Evolutionary conservation across 176 grass and related monocot species (phyloP), one percentile per base, ranked within the genome.

Genomic region (Themeda triandra): DNA sequence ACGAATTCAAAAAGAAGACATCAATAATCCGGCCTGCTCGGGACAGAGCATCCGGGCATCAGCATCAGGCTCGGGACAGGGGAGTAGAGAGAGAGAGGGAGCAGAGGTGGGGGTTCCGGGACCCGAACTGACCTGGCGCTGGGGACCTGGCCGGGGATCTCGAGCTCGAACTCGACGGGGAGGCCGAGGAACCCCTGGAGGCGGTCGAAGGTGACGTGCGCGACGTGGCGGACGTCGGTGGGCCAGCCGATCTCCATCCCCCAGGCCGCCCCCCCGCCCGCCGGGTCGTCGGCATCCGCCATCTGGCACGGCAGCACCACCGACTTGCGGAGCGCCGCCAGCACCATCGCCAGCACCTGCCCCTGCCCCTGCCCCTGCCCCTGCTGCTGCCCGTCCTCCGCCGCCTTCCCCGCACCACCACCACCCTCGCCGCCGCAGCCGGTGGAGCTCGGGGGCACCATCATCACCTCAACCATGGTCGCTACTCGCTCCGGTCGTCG

Each of bases 151-250:
- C 92, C 86, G 27, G 95, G 88, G 79, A 98, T 86, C 71, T 98
- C 92, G 41, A 91, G 80, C 87, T 95, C 91, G 82, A 98, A 95
- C 87, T 98, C 92, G 24, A 93, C 92, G 21, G 95, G 96, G 80
- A 98, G 89, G 29, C 93, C 96, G 44, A 95, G 93, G 85, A 98
- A 98, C 6, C 96, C 96, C 2, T 98, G 87, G 87, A 93, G 92
- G 59, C 96, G 87, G 74, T 98, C 96, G 73, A 98, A 98, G 77
- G 96, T 98, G 83, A 98, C 96, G 79, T 98, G 96, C 15, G 91
- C 93, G 77, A 98, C 93, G 79, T 98, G 96, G 40, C 91, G 87
- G 82, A 98, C 93, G 74, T 98, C 91, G 0, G 96, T 97, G 21
- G 94, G 94, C 91, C 91, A 97, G 24, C 94, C 79, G 76, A 97